These are phyloP conservation scores for Verbascum thapsus DNA, from an alignment of 257 asterid species.

Conservation along the genomic window DNA sequence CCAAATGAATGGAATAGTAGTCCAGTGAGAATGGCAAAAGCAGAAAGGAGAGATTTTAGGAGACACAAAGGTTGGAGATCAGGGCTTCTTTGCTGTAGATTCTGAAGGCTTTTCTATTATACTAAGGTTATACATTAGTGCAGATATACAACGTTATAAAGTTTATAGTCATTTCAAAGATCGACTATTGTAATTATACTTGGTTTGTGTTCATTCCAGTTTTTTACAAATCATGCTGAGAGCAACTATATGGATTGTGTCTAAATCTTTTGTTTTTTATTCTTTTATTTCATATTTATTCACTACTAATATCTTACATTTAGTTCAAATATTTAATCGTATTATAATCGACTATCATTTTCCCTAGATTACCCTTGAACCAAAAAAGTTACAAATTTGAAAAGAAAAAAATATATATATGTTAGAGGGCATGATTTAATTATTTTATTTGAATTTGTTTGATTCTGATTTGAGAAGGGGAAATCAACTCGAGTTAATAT, in stretches of 20 bases:
- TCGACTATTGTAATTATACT: conserved; percentile 46
- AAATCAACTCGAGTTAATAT: too few species aligned
- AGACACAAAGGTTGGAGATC: conserved; percentile 78
- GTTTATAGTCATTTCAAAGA: conserved; percentile 15
- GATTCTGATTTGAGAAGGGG: too few species aligned
- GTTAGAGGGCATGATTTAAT: too few species aligned
- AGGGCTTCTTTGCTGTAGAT: conserved; percentile 86
- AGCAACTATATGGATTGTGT: conserved; percentile 32
- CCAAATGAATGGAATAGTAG: conserved; percentile 92
- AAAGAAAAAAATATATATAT: too few species aligned
- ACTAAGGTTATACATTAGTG: conserved; percentile 36
- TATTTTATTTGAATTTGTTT: too few species aligned
- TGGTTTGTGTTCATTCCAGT: conserved; percentile 41
- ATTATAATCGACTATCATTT: too few species aligned
- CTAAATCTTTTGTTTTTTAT: conserved; percentile 16
- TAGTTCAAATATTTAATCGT: too few species aligned
- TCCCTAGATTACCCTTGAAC: too few species aligned
- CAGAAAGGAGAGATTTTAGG: conserved; percentile 65
- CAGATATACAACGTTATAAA: conserved; percentile 38
- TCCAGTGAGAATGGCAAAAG: conserved; percentile 90
- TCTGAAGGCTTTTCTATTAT: conserved; percentile 44
- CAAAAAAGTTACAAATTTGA: too few species aligned
- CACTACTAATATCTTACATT: too few species aligned
- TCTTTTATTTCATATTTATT: conserved; percentile 10
- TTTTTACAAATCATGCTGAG: conserved; percentile 30